Base-by-base conservation (phyloP, 129 eudicot genomes). In the Logfia minima region DNA sequence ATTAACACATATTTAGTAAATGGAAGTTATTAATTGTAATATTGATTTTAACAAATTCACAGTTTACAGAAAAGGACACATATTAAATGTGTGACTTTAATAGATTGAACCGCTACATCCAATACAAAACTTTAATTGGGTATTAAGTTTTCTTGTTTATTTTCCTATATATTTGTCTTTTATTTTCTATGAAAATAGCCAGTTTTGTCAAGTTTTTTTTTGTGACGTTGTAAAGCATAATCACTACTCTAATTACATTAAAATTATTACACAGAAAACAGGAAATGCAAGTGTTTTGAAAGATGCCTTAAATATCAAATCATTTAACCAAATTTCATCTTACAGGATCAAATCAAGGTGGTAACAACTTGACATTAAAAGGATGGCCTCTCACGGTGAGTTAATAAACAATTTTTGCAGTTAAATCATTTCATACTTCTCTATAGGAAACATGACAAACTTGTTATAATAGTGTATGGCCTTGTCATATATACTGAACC, bases 351-450 rank as follows among this genome's bases (percentile, higher is more conserved):
- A 94, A 89, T 87, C 98, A 94, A 86, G 91, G 96, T 75, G 89
- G 97, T 6, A 94, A 86, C 83, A 94, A 87, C 79, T 79, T 94
- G 84, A 94, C 99, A 18, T 84, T 94, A 79, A 94, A 91, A 91
- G 99, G 99, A 82, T 94, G 99, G 99, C 99, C 99, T 55, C 90
- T 94, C 74, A 94, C 99, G 8, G 99, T 94, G 85, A 91, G 94
- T 84, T 65, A 56, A 28, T 75, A 5, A 58, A 58, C 14, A 7
- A 19, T 19, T 58, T 6, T 58, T 58, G 26, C 13, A 58, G 23
- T 2, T 19, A 58, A 11, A 32, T 16, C 26, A 26, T 5, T 64
- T 64, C 19, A 8, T 29, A 64, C 41, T 5, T 64, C 5, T 5
- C 35, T 28, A 64, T 16, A 11, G 8, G 19, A 64, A 29, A 64